Evolutionary conservation across 2,329 filamentous ascomycete genomes (phyloP).

Genomic region (Aspergillus ustus): DNA sequence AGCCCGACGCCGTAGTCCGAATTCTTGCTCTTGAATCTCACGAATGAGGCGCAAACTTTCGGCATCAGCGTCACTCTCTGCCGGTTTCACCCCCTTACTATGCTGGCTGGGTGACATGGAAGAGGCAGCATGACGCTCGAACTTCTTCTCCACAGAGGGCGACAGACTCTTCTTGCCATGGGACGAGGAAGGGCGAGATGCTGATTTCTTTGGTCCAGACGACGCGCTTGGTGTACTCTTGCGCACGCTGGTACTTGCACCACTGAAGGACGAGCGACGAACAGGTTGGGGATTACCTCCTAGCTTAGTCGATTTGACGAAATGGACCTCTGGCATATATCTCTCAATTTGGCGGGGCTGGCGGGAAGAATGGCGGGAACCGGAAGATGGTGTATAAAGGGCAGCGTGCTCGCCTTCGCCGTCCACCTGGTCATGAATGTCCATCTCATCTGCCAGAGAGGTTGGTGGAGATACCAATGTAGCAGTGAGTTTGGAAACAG

Average conservation of each 20-base stretch:
- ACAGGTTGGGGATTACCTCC: slow-evolving; percentile 28
- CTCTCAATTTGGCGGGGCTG: slow-evolving; percentile 48
- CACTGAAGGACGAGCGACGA: slow-evolving; percentile 30
- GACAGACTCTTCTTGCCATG: slow-evolving; percentile 43
- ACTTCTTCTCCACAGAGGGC: slow-evolving; percentile 45
- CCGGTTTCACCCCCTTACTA: slow-evolving; percentile 30
- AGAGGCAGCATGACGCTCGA: slow-evolving; percentile 28
- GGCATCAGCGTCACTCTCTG: slow-evolving; percentile 43
- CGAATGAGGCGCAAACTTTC: slow-evolving; percentile 51
- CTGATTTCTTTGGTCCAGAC: slow-evolving; percentile 36
- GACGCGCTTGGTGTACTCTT: slow-evolving; percentile 36
- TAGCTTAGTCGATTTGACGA: slow-evolving; percentile 31
- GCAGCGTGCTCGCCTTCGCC: slow-evolving; percentile 37
- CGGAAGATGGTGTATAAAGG: slow-evolving; percentile 44
- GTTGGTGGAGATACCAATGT: slow-evolving; percentile 52
- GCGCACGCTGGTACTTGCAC: slow-evolving; percentile 24
- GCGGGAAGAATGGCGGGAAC: slow-evolving; percentile 50
- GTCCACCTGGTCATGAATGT: slow-evolving; percentile 39
- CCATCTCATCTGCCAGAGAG: slow-evolving; percentile 48
- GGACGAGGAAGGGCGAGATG: slow-evolving; percentile 44
- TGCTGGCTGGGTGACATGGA: slow-evolving; percentile 35
- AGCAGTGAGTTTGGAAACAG: slow-evolving; percentile 38
- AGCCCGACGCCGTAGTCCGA: slow-evolving; percentile 46
- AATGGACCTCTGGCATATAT: slow-evolving; percentile 41
- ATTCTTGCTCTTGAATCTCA: slow-evolving; percentile 52